Base-by-base conservation (phyloP, 108 stramenopile genomes). In the Pseudonitzschia pungens region DNA sequence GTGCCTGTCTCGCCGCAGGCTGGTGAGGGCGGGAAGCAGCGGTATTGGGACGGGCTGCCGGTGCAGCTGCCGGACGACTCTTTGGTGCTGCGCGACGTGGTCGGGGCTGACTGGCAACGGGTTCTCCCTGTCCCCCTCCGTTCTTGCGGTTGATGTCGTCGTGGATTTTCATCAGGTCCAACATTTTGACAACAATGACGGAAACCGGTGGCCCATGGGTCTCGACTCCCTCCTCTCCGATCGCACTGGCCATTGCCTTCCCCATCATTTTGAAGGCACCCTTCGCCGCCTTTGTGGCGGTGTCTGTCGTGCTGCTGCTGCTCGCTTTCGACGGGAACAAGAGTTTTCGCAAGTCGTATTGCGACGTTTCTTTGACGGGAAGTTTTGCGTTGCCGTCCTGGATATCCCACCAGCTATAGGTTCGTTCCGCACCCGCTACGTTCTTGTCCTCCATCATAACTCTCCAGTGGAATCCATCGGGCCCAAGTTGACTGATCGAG, bases 371-470 rank as follows among this genome's bases (percentile, higher is more conserved):
- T 62, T 89, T 91, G 32, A 92, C 78, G 27, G 94, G 94, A 40
- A 95, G 75, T 48, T 84, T 78, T 27, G 91, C 91, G 77, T 86
- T 92, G 65, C 89, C 91, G 60, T 95, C 94, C 65, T 95, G 94
- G 42, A 95, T 83, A 68, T 95, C 94, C 94, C 94, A 95, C 94
- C 94, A 95, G 21, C 83, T 86, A 71, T 77, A 92, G 31, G 67
- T 32, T 29, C 53, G 70, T 48, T 71, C 70, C 24, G 64, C 16
- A 66, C 72, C 71, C 29, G 74, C 18, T 21, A 32, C 53, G 27
- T 60, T 71, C 70, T 89, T 89, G 60, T 94, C 94, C 58, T 92
- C 91, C 41, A 95, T 86, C 68, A 90, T 81, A 26, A 95, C 94
- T 32, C 94, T 68, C 89, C 88, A 95, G 54, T 95, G 94, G 73